Conservation (phyloP, 371 early-diverging fungal genomes). For the Mortierella sp. region DNA sequence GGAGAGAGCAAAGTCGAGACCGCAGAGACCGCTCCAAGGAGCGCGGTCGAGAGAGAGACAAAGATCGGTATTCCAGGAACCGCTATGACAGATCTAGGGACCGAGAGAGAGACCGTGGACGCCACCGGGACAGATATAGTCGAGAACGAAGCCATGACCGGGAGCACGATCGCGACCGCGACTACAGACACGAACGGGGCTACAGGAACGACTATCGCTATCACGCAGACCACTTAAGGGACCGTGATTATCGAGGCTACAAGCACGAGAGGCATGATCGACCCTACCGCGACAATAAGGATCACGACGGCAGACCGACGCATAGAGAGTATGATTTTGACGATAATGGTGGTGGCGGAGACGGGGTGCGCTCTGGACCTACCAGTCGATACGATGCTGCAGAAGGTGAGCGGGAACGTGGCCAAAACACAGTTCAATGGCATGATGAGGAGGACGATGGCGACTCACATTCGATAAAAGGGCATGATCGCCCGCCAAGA, state of each 20-base stretch:
- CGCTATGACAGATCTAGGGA: slow-evolving; percentile 36
- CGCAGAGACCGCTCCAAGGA: slow-evolving; percentile 47
- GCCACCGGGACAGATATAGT: slow-evolving; percentile 52
- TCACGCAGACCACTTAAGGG: slow-evolving; percentile 32
- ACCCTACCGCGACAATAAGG: slow-evolving; percentile 43
- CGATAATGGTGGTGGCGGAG: slow-evolving; percentile 18
- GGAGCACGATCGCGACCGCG: slow-evolving; percentile 37
- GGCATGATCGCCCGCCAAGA: slow-evolving; percentile 19
- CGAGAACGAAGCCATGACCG: slow-evolving; percentile 48
- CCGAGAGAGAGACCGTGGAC: slow-evolving; percentile 39
- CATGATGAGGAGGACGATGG: slow-evolving; percentile 43
- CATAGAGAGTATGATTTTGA: slow-evolving; percentile 39
- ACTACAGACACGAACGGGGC: slow-evolving; percentile 36
- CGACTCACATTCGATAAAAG: slow-evolving; percentile 29
- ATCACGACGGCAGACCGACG: slow-evolving; percentile 16
- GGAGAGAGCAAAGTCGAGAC: slow-evolving; percentile 51
- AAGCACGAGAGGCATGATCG: slow-evolving; percentile 48
- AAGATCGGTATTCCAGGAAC: slow-evolving; percentile 34
- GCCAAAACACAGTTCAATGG: slow-evolving; percentile 17
- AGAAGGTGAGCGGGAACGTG: slow-evolving; percentile 37
- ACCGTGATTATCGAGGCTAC: slow-evolving; percentile 42
- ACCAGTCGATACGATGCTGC: slow-evolving; percentile 18
- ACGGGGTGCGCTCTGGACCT: neutral
- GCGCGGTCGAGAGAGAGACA: slow-evolving; percentile 40
- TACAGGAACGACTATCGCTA: slow-evolving; percentile 48